Evolutionary conservation across 345 rosid genomes (phyloP).

Genomic region (Clausena lansium): DNA sequence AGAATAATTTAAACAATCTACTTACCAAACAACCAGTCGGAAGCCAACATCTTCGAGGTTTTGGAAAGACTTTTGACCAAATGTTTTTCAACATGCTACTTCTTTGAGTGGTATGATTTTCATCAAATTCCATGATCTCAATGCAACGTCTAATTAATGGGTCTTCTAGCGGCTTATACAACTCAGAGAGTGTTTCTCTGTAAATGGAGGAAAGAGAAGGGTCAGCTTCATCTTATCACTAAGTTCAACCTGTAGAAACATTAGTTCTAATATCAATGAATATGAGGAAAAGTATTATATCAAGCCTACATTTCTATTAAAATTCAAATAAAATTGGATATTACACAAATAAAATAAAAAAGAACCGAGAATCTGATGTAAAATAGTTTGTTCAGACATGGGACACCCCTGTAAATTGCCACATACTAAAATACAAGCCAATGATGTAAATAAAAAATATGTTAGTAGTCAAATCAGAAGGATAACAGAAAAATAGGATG

Average conservation of each 20-base stretch:
- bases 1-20: constrained; percentile 3
- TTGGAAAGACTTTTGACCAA: constrained; percentile 83
- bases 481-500: neutral
- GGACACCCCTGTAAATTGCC: neutral
- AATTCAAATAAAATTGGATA: neutral
- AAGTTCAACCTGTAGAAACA: neutral
- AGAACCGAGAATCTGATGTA: neutral
- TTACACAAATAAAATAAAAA: neutral
- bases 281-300: neutral
- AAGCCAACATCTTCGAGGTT: constrained; percentile 90
- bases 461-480: neutral
- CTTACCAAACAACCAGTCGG: constrained; percentile 97
- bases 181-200: constrained; percentile 63
- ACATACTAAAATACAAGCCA: neutral
- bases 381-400: neutral
- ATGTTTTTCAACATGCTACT: constrained; percentile 35
- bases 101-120: constrained; percentile 30
- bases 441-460: neutral
- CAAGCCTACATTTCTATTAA: neutral
- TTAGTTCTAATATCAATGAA: neutral
- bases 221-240: constrained; percentile 7
- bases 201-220: constrained; percentile 14
- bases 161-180: constrained; percentile 73
- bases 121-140: constrained; percentile 58
- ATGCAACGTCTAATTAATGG: constrained; percentile 65